A percentile compares a stretch with the other conserved stretches of the same genome.
These are phyloP conservation scores for Bacterosira constricta DNA, from an alignment of 108 stramenopile species.

Conservation along the genomic window DNA sequence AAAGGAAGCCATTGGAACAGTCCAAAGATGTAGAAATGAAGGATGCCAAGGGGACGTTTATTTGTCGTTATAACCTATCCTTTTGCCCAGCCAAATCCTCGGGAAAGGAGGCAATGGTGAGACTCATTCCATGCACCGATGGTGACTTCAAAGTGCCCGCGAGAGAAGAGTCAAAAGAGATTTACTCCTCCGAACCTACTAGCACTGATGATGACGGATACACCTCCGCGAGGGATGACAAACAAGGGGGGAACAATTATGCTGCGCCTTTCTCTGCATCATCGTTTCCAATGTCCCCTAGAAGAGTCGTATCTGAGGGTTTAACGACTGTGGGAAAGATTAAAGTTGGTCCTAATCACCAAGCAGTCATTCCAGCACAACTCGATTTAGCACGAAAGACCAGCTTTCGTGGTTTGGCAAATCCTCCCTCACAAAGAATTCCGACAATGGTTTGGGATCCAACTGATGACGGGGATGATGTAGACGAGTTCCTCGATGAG, in stretches of 20 bases:
- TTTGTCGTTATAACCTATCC: slow-evolving; percentile 54
- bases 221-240: slow-evolving; percentile 29
- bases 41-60: slow-evolving; percentile 39
- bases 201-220: slow-evolving; percentile 3
- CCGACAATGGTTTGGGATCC: slow-evolving; percentile 74
- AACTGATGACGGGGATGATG: slow-evolving; percentile 31
- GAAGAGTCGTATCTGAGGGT: slow-evolving; percentile 58
- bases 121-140: slow-evolving; percentile 29
- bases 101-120: slow-evolving; percentile 13
- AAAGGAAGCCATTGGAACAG: slow-evolving; percentile 29
- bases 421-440: slow-evolving; percentile 39
- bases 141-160: slow-evolving; percentile 5
- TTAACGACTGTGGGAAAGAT: slow-evolving; percentile 57
- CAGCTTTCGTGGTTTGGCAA: slow-evolving; percentile 22
- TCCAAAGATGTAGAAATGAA: not conserved
- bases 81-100: slow-evolving; percentile 18
- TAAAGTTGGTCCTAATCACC: slow-evolving; percentile 71
- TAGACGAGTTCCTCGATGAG: slow-evolving; percentile 49
- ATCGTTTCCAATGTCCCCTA: slow-evolving; percentile 24
- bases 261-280: slow-evolving; percentile 4
- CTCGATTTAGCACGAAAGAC: slow-evolving; percentile 16
- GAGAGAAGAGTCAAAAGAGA: not conserved
- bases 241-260: slow-evolving; percentile 14
- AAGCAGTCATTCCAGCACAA: slow-evolving; percentile 59
- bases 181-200: not conserved